Conservation (phyloP, 1,284 basidiomycete species). For the Moesziomyces parantarcticus region DNA sequence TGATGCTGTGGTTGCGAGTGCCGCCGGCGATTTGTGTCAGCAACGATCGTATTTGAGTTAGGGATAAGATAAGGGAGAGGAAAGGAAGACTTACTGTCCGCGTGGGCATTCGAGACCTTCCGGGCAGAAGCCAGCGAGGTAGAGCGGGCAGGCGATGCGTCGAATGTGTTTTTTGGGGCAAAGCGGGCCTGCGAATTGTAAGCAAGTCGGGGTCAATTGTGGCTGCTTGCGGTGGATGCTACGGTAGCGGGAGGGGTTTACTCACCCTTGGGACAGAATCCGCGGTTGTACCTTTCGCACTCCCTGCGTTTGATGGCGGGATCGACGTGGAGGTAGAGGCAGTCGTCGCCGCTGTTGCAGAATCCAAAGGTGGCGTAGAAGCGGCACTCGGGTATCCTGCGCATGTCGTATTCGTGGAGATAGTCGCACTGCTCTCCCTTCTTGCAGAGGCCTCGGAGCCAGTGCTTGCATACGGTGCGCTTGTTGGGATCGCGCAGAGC, state of each 20-base stretch:
- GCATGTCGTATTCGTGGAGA: conserved; percentile 96
- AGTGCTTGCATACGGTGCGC: conserved; percentile 90
- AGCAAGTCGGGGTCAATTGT: too few species aligned
- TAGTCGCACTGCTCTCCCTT: conserved; percentile 99
- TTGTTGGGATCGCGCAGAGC: conserved; percentile 71
- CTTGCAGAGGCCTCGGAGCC: conserved; percentile 97
- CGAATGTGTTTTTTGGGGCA: conserved; percentile 94
- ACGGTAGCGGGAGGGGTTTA: too few species aligned
- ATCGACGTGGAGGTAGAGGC: conserved; percentile 96
- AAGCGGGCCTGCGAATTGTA: too few species aligned
- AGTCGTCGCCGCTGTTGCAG: conserved; percentile 97
- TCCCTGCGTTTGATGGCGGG: conserved; percentile 81
- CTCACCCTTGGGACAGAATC: conserved; percentile 82
- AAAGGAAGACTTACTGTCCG: conserved; percentile 74
- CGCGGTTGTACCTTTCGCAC: conserved; percentile 93
- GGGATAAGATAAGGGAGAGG: too few species aligned
- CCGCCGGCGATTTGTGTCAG: too few species aligned
- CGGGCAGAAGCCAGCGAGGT: conserved; percentile 95
- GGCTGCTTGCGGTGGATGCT: too few species aligned
- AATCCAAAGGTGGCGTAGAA: conserved; percentile 99
- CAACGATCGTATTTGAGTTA: too few species aligned
- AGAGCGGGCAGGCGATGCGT: conserved; percentile 87
- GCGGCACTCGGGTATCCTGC: conserved; percentile 99
- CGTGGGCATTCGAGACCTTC: conserved; percentile 86
- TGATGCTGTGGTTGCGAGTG: conserved; percentile 43